These are phyloP conservation scores for Acorus gramineus DNA, from an alignment of 106 monocot genomes.

Conservation along the genomic window DNA sequence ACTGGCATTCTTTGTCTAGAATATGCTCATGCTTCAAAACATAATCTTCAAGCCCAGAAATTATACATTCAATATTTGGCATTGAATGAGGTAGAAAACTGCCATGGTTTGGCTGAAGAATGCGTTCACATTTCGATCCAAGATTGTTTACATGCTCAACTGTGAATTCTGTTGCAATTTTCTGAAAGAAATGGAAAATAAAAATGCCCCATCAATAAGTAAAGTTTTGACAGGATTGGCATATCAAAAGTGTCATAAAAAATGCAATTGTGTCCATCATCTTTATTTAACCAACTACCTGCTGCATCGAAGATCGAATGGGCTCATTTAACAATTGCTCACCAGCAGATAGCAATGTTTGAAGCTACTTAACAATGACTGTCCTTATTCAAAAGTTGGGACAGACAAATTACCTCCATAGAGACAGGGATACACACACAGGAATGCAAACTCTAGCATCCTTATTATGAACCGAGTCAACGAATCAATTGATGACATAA, in stretches of 20 bases:
- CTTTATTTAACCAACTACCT: too few species aligned
- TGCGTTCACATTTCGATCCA: constrained; percentile 20
- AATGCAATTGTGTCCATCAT: neutral
- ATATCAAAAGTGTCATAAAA: neutral
- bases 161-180: constrained; percentile 29
- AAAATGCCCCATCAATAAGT: neutral
- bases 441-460: too few species aligned
- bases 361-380: too few species aligned
- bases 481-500: too few species aligned
- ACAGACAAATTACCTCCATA: too few species aligned
- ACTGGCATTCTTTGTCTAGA: constrained; percentile 18
- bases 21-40: constrained; percentile 31
- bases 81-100: constrained; percentile 15
- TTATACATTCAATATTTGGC: constrained; percentile 33
- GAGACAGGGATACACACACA: too few species aligned
- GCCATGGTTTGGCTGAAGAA: constrained; percentile 26
- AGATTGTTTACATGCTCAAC: constrained; percentile 27
- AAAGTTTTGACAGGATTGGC: neutral
- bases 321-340: too few species aligned
- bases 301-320: too few species aligned
- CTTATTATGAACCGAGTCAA: too few species aligned
- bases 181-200: constrained; percentile 23
- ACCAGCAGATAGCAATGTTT: too few species aligned
- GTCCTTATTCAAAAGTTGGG: too few species aligned
- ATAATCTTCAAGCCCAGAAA: constrained; percentile 58